Percentiles rank a stretch among this genome's conserved stretches.
Evolutionary conservation across 1,284 basidiomycete genomes (phyloP).

Genomic region (Leccinum subspadiceum): DNA sequence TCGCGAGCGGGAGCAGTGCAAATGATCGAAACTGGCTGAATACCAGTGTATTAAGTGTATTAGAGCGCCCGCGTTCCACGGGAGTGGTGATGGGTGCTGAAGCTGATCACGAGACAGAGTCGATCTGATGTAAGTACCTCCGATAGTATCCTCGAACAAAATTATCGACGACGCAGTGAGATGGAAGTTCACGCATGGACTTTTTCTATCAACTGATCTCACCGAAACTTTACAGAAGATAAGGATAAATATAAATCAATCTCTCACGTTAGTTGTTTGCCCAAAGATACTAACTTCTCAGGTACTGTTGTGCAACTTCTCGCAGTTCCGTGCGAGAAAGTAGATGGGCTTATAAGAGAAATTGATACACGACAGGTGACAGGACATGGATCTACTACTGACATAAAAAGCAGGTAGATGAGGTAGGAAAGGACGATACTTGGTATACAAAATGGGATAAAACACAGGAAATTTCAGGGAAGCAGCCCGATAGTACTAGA

Average conservation of each 20-base stretch:
- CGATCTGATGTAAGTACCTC: background rate
- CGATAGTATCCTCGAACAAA: background rate
- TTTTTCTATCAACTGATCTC: background rate
- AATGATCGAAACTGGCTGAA: background rate
- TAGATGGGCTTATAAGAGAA: background rate
- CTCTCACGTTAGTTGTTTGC: background rate
- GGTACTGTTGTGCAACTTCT: background rate
- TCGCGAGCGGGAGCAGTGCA: background rate
- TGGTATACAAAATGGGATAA: background rate
- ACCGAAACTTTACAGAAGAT: background rate
- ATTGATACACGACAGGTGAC: background rate
- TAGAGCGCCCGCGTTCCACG: background rate
- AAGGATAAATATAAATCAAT: background rate
- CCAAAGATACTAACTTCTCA: background rate
- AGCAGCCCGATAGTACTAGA: background rate
- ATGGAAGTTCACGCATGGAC: background rate
- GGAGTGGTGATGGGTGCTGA: background rate
- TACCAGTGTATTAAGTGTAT: background rate
- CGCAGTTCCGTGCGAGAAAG: background rate
- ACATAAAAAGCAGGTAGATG: background rate
- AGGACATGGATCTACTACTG: background rate
- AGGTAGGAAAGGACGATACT: background rate
- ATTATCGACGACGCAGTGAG: background rate
- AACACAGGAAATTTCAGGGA: background rate
- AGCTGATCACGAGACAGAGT: background rate